phyloP scores from a whole-genome alignment of 2,329 filamentous ascomycete species.

The Verticillium isaacii region DNA sequence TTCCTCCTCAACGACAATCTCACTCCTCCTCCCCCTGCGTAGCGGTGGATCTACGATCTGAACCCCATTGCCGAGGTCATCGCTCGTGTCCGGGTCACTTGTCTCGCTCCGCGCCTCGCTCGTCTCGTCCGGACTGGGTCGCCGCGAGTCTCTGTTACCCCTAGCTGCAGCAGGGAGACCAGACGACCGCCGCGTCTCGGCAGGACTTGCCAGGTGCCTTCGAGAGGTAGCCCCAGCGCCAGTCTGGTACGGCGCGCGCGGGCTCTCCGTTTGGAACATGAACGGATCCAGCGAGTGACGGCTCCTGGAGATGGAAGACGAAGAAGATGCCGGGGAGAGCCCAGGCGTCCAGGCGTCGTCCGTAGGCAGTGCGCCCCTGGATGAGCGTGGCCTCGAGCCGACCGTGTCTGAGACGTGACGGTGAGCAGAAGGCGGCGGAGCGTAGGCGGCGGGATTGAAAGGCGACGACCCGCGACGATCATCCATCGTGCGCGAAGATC shows the following conservation, averaged over 20 bases:
- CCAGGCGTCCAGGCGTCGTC: slow-evolving; percentile 25
- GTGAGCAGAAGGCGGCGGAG: slow-evolving; percentile 25
- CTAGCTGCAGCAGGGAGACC: slow-evolving; percentile 23
- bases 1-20: slow-evolving; percentile 33
- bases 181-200: slow-evolving; percentile 21
- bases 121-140: slow-evolving; percentile 24
- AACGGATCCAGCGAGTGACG: slow-evolving; percentile 40
- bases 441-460: slow-evolving; percentile 38
- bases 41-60: slow-evolving; percentile 22
- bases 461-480: slow-evolving; percentile 32
- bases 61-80: slow-evolving; percentile 29
- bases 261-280: slow-evolving; percentile 44
- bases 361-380: slow-evolving; percentile 21
- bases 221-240: slow-evolving; percentile 27
- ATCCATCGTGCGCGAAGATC: slow-evolving; percentile 26
- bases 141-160: slow-evolving; percentile 23
- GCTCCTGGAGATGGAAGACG: slow-evolving; percentile 22
- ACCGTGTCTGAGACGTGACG: slow-evolving; percentile 42
- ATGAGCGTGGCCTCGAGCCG: slow-evolving; percentile 24
- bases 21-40: slow-evolving; percentile 24
- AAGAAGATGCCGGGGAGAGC: slow-evolving; percentile 18
- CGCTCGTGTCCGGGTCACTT: slow-evolving; percentile 25
- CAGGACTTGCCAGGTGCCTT: slow-evolving; percentile 30
- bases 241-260: slow-evolving; percentile 29
- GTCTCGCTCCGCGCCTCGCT: slow-evolving; percentile 28